A percentile compares a stretch with the other conserved stretches of the same genome.
Conservation (phyloP, 1,284 basidiomycete species). For the Trichosporon sp. region DNA sequence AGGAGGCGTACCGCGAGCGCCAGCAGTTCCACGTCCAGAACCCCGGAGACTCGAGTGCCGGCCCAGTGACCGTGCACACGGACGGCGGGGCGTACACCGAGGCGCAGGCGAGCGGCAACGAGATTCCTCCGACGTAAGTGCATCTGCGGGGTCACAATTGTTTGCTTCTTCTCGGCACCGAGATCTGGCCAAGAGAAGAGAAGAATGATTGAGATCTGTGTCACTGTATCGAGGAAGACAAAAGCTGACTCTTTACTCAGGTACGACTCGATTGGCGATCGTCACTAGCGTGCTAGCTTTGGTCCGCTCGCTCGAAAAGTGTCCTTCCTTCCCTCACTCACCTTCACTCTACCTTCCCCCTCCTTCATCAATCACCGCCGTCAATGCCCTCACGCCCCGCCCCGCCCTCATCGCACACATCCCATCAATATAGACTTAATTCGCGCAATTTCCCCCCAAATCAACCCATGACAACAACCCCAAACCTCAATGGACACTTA, state of each 20-base stretch:
- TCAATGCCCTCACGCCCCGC: no score
- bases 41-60: conserved; percentile 9
- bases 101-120: conserved; percentile 16
- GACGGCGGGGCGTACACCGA: conserved; percentile 31
- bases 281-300: no score
- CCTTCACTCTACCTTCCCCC: no score
- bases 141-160: no score
- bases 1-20: conserved; percentile 38
- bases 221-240: no score
- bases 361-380: no score
- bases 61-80: conserved; percentile 32
- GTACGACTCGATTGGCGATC: conserved; percentile 28
- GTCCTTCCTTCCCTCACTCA: no score
- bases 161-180: not conserved
- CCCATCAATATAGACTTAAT: not conserved
- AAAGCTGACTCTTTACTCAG: conserved; percentile 11
- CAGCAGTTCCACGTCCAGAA: conserved; percentile 37
- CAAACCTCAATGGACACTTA: not conserved
- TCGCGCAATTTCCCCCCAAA: not conserved
- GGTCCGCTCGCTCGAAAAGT: no score
- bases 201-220: not conserved
- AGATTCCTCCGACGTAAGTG: conserved; percentile 39
- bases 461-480: not conserved
- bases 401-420: not conserved
- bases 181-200: no score